A percentile compares a stretch with the other conserved stretches of the same genome.
Evolutionary conservation across 106 monocot species (phyloP).

Genomic region (Amphibolis antarctica): DNA sequence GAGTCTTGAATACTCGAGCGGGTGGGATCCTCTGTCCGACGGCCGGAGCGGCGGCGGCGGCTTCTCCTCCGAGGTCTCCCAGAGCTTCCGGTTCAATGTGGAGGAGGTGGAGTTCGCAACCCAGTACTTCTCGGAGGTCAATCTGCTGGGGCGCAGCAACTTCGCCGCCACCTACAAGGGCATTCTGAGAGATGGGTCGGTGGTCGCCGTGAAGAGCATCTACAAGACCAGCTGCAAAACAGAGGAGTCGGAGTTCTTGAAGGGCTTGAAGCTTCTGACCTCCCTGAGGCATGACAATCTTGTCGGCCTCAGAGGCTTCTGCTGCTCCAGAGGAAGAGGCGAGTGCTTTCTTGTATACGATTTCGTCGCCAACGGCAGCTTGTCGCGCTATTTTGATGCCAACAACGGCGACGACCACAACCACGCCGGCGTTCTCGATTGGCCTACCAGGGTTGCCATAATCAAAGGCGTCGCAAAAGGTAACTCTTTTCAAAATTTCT

Average conservation of each 20-base stretch:
- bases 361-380: slow-evolving; percentile 51
- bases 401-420: slow-evolving; percentile 30
- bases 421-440: slow-evolving; percentile 35
- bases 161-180: slow-evolving; percentile 62
- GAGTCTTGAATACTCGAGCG: slow-evolving; percentile 59
- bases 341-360: slow-evolving; percentile 84
- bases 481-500: slow-evolving; percentile 20
- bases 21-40: slow-evolving; percentile 70
- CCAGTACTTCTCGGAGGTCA: slow-evolving; percentile 71
- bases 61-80: slow-evolving; percentile 45
- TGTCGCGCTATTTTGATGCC: slow-evolving; percentile 50
- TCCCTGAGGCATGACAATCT: slow-evolving; percentile 51
- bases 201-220: slow-evolving; percentile 57
- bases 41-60: slow-evolving; percentile 25
- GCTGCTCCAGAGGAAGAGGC: slow-evolving; percentile 65
- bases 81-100: slow-evolving; percentile 56
- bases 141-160: slow-evolving; percentile 54
- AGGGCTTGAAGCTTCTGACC: slow-evolving; percentile 51
- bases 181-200: slow-evolving; percentile 49
- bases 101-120: slow-evolving; percentile 83
- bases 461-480: slow-evolving; percentile 84
- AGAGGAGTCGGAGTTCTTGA: slow-evolving; percentile 67
- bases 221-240: slow-evolving; percentile 56
- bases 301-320: slow-evolving; percentile 54
- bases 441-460: slow-evolving; percentile 62